Evolutionary conservation across 2,329 filamentous ascomycete species (phyloP), one percentile per base, ranked within the genome.

Genomic region (Diaporthe aspalathi): DNA sequence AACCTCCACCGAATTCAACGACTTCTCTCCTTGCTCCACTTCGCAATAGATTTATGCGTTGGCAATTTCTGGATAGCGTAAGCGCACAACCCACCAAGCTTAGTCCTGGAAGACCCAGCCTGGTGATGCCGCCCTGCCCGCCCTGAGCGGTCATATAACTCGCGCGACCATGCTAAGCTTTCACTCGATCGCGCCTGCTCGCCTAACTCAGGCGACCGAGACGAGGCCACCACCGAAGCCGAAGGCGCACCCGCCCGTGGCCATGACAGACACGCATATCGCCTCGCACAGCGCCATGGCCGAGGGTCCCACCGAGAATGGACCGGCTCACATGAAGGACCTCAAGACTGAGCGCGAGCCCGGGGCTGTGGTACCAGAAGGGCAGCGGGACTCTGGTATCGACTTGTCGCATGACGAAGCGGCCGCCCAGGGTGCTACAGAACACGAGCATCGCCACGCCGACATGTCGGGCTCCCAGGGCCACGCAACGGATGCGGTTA

Each of bases 161-260:
- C 22, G 16, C 70, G 27, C 70, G 27, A 53, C 22, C 56, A 72
- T 72, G 70, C 49, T 72, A 27, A 53, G 56, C 49, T 68, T 72
- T 32, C 70, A 72, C 38, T 72, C 70, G 20, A 67, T 72, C n/a
- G 56, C 67, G 17, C 70, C 70, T 24, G 66, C 27, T 8, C 52
- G 45, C 38, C 70, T 72, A 17, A 63, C 56, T 16, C 47, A 38
- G 45, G 68, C 56, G 12, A 70, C 56, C 35, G 56, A 56, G 24
- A 57, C 32, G 47, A 50, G 43, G 43, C 35, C 60, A 45, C 27
- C 68, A 43, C 22, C 70, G 16, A 47, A 40, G 17, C 49, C 56
- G 12, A 69, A 69, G 32, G 38, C 66, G 3, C 29, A 69, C 22
- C 47, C 66, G 7, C 47, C 66, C n/a, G 32, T 24, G 54, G 50